Evolutionary conservation across 1,284 basidiomycete genomes (phyloP).

Genomic region (Trichosporon ovoides): DNA sequence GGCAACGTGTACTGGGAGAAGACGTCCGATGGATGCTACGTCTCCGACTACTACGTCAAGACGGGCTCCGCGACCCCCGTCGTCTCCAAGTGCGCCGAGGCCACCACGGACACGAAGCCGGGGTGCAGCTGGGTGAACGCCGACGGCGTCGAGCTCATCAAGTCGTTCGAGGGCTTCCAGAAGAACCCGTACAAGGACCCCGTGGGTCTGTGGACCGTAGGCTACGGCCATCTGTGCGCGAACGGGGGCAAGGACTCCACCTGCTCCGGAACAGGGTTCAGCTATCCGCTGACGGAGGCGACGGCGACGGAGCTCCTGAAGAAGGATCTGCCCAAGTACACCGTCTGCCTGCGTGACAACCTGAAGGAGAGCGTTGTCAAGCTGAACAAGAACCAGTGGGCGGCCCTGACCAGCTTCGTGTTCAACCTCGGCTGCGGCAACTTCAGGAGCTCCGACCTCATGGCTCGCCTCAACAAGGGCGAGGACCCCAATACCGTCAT

Average conservation of each 20-base stretch:
- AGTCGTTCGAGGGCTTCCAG: slow-evolving; percentile 15
- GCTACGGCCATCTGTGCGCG: slow-evolving; percentile 18
- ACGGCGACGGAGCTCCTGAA: slow-evolving; percentile 8
- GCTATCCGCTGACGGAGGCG: slow-evolving; percentile 8
- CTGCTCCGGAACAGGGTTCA: slow-evolving; percentile 6
- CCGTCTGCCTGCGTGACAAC: slow-evolving; percentile 7
- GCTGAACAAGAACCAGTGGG: slow-evolving; percentile 19
- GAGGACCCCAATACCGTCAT: slow-evolving; percentile 9
- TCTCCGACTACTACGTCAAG: slow-evolving; percentile 10
- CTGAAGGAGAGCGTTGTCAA: neutral
- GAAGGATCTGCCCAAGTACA: slow-evolving; percentile 10
- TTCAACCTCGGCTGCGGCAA: slow-evolving; percentile 15
- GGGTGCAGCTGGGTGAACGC: slow-evolving; percentile 8
- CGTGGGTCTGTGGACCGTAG: slow-evolving; percentile 14
- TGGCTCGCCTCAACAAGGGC: slow-evolving; percentile 12
- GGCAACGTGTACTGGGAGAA: slow-evolving; percentile 10
- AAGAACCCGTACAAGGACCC: slow-evolving; percentile 5
- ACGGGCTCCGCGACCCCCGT: slow-evolving; percentile 9
- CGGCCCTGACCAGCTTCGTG: slow-evolving; percentile 4
- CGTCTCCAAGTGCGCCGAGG: neutral
- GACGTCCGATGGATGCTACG: slow-evolving; percentile 15
- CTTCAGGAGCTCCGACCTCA: neutral
- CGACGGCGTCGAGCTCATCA: slow-evolving; percentile 9
- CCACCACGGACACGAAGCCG: neutral
- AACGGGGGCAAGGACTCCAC: neutral